These are phyloP conservation scores for Dendrobium catenatum DNA, from an alignment of 106 monocot species.

Conservation along the genomic window DNA sequence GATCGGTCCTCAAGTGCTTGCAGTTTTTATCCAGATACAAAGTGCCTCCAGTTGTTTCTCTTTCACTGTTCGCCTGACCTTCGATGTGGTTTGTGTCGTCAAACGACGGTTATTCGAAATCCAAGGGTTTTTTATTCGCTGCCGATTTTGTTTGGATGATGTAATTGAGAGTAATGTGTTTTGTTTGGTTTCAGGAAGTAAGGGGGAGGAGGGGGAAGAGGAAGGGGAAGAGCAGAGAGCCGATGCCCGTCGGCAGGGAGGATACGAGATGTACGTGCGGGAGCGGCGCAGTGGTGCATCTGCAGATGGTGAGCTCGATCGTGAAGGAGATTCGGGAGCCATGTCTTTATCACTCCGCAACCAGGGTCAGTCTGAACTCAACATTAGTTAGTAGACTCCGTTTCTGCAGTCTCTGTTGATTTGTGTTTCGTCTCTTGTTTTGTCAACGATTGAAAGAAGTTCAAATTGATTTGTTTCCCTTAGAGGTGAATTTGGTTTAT, in stretches of 20 bases:
- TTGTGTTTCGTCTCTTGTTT: neutral
- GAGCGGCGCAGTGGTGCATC: slow-evolving; percentile 33
- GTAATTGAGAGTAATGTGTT: neutral
- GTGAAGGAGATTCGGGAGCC: slow-evolving; percentile 69
- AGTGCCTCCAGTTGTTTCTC: slow-evolving; percentile 3
- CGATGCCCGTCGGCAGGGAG: slow-evolving; percentile 57
- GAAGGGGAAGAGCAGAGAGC: neutral
- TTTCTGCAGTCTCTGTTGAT: neutral
- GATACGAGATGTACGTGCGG: slow-evolving; percentile 72
- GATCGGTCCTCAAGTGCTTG: neutral
- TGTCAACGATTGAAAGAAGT: neutral
- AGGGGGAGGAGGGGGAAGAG: neutral
- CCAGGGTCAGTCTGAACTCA: slow-evolving; percentile 34
- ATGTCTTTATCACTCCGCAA: slow-evolving; percentile 56
- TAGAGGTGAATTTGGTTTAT: neutral
- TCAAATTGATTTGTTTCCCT: neutral
- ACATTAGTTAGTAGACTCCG: neutral
- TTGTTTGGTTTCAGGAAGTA: slow-evolving; percentile 9
- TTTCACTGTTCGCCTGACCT: neutral
- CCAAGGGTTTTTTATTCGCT: neutral
- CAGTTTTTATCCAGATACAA: neutral
- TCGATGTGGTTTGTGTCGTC: neutral
- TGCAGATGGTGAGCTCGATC: slow-evolving; percentile 67
- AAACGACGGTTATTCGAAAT: neutral
- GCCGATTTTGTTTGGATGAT: neutral